Conservation (phyloP, 129 eudicot genomes). For the Lactuca saligna region DNA sequence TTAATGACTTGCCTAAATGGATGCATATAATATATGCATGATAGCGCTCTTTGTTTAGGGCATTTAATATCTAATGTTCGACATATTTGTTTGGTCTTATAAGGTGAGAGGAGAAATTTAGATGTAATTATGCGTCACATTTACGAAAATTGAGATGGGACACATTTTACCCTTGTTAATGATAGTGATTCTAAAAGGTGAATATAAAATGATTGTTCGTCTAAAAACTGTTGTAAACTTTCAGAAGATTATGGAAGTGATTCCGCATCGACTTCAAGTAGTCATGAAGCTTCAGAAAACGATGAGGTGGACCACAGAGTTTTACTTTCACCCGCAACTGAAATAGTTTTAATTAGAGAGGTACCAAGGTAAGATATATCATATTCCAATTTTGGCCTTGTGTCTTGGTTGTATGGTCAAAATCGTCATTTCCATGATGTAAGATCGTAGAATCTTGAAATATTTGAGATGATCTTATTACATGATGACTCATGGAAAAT, state of each 20-base stretch:
- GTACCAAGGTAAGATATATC: slow-evolving; percentile 35
- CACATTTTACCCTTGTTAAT: too few relatives aligned
- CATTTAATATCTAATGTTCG: too few relatives aligned
- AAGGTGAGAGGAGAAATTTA: too few relatives aligned
- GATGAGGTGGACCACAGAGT: slow-evolving; percentile 53
- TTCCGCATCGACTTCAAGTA: slow-evolving; percentile 33
- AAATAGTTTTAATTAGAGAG: slow-evolving; percentile 62
- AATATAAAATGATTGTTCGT: too few relatives aligned
- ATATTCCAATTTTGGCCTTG: not conserved
- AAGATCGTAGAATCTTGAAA: not conserved
- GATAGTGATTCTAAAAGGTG: too few relatives aligned
- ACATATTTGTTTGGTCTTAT: too few relatives aligned
- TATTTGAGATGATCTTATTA: slow-evolving; percentile 4
- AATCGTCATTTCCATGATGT: not conserved
- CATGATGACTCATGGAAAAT: slow-evolving; percentile 19
- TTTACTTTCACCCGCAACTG: slow-evolving; percentile 43
- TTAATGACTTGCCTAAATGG: too few relatives aligned
- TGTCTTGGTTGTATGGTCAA: slow-evolving; percentile 7
- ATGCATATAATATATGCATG: too few relatives aligned
- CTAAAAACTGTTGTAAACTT: not conserved
- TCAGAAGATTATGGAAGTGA: slow-evolving; percentile 54
- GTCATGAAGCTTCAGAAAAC: slow-evolving; percentile 44
- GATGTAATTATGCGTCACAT: too few relatives aligned
- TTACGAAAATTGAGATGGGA: too few relatives aligned
- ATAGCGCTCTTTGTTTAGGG: too few relatives aligned